Conservation (phyloP, 495 filamentous ascomycete genomes). For the Penicillium coffeae region DNA sequence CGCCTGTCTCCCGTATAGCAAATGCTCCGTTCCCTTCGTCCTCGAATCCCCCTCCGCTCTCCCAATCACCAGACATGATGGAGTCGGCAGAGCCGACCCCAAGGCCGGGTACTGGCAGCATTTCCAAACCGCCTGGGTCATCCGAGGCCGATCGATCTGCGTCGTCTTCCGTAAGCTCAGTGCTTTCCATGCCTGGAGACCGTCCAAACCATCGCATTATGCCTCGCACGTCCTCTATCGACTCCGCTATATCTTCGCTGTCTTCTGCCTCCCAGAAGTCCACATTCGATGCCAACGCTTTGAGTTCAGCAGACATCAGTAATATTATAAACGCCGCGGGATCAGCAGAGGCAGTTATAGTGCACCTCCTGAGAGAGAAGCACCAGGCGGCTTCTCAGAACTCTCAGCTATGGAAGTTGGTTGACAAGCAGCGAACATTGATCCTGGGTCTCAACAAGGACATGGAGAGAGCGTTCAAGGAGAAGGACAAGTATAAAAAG, state of each 20-base stretch:
- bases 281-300: conserved; percentile 52
- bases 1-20: conserved; percentile 22
- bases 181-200: conserved; percentile 29
- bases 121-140: conserved; percentile 23
- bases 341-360: conserved; percentile 83
- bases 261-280: conserved; percentile 66
- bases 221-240: conserved; percentile 87
- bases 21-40: conserved; percentile 33
- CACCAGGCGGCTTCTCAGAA: conserved; percentile 84
- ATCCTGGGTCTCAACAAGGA: conserved; percentile 94
- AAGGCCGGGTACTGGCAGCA: conserved; percentile 14
- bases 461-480: conserved; percentile 83
- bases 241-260: conserved; percentile 85
- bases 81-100: conserved; percentile 17
- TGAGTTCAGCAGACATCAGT: conserved; percentile 60
- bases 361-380: conserved; percentile 87
- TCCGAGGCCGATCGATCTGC: conserved; percentile 29
- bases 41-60: conserved; percentile 17
- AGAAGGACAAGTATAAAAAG: conserved; percentile 90
- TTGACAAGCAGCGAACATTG: conserved; percentile 93
- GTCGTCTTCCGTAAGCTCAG: conserved; percentile 32
- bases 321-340: conserved; percentile 78
- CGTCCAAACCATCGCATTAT: conserved; percentile 42
- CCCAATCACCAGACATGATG: conserved; percentile 15
- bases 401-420: conserved; percentile 86